phyloP scores from a whole-genome alignment of 352 stramenopile genomes.

The Pythium aristosporum region DNA sequence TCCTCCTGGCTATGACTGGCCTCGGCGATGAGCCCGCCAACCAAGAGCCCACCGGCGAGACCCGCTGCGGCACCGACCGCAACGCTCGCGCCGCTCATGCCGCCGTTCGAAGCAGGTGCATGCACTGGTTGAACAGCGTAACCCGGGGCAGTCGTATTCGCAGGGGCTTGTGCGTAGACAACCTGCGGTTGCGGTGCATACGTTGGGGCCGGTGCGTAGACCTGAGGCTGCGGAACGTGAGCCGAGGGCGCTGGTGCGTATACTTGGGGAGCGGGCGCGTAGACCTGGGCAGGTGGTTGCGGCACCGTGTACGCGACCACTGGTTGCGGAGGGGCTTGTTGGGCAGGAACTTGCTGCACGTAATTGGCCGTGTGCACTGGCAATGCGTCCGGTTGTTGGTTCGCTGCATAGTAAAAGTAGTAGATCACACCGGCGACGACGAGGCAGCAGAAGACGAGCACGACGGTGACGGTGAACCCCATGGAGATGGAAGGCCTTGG shows the following conservation, averaged over 20 bases:
- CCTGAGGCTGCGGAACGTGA: too few species aligned
- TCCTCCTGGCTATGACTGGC: slow-evolving; percentile 3
- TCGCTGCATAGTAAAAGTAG: slow-evolving; percentile 3
- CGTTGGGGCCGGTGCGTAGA: too few species aligned
- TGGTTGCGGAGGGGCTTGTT: not conserved
- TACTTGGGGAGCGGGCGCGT: not conserved
- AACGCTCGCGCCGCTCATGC: slow-evolving; percentile 5
- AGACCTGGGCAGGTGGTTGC: not conserved
- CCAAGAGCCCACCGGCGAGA: slow-evolving; percentile 9
- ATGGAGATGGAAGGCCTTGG: not conserved
- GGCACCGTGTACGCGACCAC: not conserved
- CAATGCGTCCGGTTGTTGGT: not conserved
- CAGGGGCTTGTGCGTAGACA: slow-evolving; percentile 1
- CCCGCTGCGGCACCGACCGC: slow-evolving; percentile 7
- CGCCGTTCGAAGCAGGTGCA: not conserved
- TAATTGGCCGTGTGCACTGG: slow-evolving; percentile 8
- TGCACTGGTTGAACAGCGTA: not conserved
- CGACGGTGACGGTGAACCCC: not conserved
- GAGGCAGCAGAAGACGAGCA: slow-evolving; percentile 1
- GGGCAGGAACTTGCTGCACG: slow-evolving; percentile 1
- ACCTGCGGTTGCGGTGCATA: not conserved
- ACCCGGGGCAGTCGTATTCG: not conserved
- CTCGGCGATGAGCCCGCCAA: slow-evolving; percentile 13
- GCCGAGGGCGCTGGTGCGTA: not conserved
- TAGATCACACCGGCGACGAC: slow-evolving; percentile 3